Percentiles rank a stretch among this genome's conserved stretches.
phyloP scores from a whole-genome alignment of 2,329 filamentous ascomycete species.

The Salinomyces thailandicus region DNA sequence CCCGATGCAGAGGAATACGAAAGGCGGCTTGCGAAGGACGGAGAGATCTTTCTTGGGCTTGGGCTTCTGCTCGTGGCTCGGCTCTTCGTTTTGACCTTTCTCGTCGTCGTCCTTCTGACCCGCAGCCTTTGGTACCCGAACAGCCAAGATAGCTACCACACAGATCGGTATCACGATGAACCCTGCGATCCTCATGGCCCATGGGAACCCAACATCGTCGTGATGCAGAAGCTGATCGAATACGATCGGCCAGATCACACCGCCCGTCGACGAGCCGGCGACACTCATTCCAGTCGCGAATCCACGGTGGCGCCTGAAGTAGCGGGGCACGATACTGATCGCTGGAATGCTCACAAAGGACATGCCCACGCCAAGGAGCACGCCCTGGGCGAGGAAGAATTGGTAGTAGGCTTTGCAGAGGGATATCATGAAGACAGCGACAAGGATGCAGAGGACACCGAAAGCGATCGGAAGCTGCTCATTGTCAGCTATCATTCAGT shows the following conservation, averaged over 20 bases:
- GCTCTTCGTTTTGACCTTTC: background rate
- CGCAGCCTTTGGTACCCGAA: background rate
- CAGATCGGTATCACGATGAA: slow-evolving; percentile 41
- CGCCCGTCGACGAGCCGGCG: slow-evolving; percentile 41
- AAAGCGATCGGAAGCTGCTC: slow-evolving; percentile 9
- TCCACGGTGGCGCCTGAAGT: slow-evolving; percentile 39
- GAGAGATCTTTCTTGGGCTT: slow-evolving; percentile 12
- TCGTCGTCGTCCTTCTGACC: background rate
- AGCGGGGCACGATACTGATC: slow-evolving; percentile 35
- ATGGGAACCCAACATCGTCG: slow-evolving; percentile 41
- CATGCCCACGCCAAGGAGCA: slow-evolving; percentile 34
- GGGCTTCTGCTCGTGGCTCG: slow-evolving; percentile 1
- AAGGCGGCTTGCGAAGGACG: slow-evolving; percentile 13
- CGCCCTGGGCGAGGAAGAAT: slow-evolving; percentile 42
- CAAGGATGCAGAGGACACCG: slow-evolving; percentile 25
- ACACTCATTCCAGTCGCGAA: slow-evolving; percentile 39
- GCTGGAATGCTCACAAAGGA: slow-evolving; percentile 37
- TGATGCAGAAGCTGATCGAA: slow-evolving; percentile 38
- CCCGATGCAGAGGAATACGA: slow-evolving; percentile 16
- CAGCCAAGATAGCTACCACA: slow-evolving; percentile 2
- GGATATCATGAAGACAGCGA: slow-evolving; percentile 40
- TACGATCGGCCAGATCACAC: slow-evolving; percentile 42
- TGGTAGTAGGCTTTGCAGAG: slow-evolving; percentile 41
- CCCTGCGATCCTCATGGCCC: slow-evolving; percentile 42
- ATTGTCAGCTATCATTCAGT: background rate